Base-by-base conservation (phyloP, 176 grass and related monocot genomes). In the Leersia perrieri region DNA sequence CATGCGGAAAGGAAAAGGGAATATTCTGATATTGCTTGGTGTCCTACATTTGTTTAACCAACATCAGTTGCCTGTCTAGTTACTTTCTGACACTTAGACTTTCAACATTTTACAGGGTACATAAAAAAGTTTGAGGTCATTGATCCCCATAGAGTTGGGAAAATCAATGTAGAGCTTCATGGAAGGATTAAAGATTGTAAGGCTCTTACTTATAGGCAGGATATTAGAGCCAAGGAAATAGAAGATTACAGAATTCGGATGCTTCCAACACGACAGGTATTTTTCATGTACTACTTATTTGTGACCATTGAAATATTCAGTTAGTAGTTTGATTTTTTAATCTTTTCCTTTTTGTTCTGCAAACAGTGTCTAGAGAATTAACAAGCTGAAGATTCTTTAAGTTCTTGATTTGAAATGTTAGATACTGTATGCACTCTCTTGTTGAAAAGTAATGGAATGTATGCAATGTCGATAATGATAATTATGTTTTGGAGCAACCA, bases 131-230 rank as follows among this genome's bases (percentile, higher is more conserved):
- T 98, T 39, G 69, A 98, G 81, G 88, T 95, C 76, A 79, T 88
- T 10, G 92, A 95, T 91, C 92, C 86, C 33, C 86, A 89, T 28
- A 94, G 95, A 87, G 90, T 95, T n/a, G 95, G 95, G 18, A 94
- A 78, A 89, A 93, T 95, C 45, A 91, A 78, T 34, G 95, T 97
- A 41, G 85, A 97, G 70, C 85, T 97, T 80, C 73, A 92, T 65
- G 95, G 95, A n/a, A 86, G 94, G 66, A 87, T 97, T 84, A 97
- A 92, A 65, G 95, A 94, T 63, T 92, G 92, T 53, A 91, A 89
- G 85, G 92, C 88, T 83, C 90, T 97, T 76, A 92, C 92, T 2
- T 94, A 94, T 44, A 88, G 95, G 66, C 92, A 97, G 51, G 95
- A 94, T 70, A 51, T 98, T 47, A 91, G 33, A 70, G 85, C 95